A percentile compares a stretch with the other conserved stretches of the same genome.
phyloP scores from a whole-genome alignment of 257 asterid species.

The Galeopsis tetrahit region DNA sequence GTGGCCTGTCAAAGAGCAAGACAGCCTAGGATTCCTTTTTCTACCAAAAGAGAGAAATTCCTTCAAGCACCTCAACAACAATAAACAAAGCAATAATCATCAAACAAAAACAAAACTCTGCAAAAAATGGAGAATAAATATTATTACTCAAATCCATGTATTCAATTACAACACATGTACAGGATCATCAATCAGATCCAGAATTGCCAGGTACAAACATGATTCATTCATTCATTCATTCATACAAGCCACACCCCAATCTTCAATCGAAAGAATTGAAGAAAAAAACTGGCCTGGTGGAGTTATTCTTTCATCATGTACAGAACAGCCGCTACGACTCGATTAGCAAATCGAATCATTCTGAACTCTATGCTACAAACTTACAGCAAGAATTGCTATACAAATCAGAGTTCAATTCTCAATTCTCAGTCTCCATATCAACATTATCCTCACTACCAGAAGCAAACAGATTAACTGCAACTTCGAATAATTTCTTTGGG shows the following conservation, averaged over 20 bases:
- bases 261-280: slow-evolving; percentile 51
- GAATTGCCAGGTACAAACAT: slow-evolving; percentile 37
- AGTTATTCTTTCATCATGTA: slow-evolving; percentile 22
- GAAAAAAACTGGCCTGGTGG: slow-evolving; percentile 38
- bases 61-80: not conserved
- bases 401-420: slow-evolving; percentile 25
- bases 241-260: slow-evolving; percentile 30
- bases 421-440: slow-evolving; percentile 33
- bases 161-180: slow-evolving; percentile 32
- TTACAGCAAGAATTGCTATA: not conserved
- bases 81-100: not conserved
- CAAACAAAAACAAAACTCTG: not conserved
- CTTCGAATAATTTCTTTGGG: slow-evolving; percentile 53
- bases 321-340: slow-evolving; percentile 15
- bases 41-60: not conserved
- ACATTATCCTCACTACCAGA: slow-evolving; percentile 33
- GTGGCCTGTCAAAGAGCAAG: too few relatives aligned
- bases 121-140: not conserved
- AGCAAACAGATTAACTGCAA: slow-evolving; percentile 63
- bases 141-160: not conserved
- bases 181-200: slow-evolving; percentile 9
- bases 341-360: slow-evolving; percentile 28
- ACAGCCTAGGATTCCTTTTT: not conserved
- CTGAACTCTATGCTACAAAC: not conserved
- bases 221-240: not conserved